phyloP scores from a whole-genome alignment of 768 basidiomycete genomes.

The Ramaria sp. region DNA sequence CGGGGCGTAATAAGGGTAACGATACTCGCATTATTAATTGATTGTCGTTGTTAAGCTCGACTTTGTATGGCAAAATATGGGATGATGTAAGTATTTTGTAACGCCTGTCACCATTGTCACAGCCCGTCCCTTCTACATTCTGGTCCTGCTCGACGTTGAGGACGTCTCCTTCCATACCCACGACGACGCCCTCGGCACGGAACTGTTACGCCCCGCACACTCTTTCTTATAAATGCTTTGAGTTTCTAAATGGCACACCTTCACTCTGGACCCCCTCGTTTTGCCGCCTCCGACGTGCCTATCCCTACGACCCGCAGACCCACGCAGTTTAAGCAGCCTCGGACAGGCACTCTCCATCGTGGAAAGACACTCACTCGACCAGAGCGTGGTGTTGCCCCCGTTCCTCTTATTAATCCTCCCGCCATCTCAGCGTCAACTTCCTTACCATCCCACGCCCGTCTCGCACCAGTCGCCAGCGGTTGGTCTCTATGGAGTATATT shows the following conservation, averaged over 20 bases:
- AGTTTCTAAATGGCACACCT: constrained; percentile 6
- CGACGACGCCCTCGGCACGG: neutral
- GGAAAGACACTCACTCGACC: constrained; percentile 96
- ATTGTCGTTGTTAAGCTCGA: no score
- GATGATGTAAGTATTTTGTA: no score
- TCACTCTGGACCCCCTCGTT: constrained; percentile 11
- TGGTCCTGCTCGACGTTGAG: neutral
- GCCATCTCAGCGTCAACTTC: constrained; percentile 31
- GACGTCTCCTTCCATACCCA: neutral
- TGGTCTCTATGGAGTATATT: constrained; percentile 73
- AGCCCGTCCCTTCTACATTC: no score
- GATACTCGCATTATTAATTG: no score
- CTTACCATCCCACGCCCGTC: constrained; percentile 23
- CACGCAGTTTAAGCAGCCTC: constrained; percentile 22
- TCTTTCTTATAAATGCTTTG: constrained; percentile 6
- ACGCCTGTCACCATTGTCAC: no score
- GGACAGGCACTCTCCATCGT: constrained; percentile 59
- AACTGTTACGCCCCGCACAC: neutral
- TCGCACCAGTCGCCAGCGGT: constrained; percentile 6
- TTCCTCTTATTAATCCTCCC: constrained; percentile 86
- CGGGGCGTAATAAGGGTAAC: no score
- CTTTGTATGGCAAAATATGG: no score
- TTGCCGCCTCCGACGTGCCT: constrained; percentile 44
- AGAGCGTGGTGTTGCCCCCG: constrained; percentile 88
- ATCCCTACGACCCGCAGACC: constrained; percentile 53